phyloP scores from a whole-genome alignment of 805 yeast genomes.

The Clavispora carvajalis region DNA sequence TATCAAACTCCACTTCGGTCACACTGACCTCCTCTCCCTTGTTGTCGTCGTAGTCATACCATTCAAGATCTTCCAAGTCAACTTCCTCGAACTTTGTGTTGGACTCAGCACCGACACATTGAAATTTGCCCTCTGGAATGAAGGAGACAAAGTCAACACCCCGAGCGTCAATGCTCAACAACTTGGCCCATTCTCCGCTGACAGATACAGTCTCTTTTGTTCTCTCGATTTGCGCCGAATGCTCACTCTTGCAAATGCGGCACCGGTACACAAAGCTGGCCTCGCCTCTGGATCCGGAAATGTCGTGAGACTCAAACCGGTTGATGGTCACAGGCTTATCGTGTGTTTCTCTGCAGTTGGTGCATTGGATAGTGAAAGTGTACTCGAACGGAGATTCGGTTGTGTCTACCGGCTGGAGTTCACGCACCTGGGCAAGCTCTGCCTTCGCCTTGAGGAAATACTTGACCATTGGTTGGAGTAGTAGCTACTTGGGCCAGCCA shows the following conservation, averaged over 20 bases:
- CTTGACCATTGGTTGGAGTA: slow-evolving; percentile 27
- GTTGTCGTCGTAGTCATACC: slow-evolving; percentile 93
- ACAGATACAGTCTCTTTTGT: slow-evolving; percentile 37
- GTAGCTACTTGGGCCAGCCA: not conserved
- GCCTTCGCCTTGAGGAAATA: slow-evolving; percentile 37
- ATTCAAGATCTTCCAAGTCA: slow-evolving; percentile 75
- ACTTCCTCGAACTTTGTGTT: slow-evolving; percentile 54
- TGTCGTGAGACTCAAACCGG: slow-evolving; percentile 57
- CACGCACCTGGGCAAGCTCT: slow-evolving; percentile 50
- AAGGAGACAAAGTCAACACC: slow-evolving; percentile 74
- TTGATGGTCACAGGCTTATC: slow-evolving; percentile 66
- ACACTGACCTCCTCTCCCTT: slow-evolving; percentile 76
- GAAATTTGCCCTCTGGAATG: slow-evolving; percentile 59
- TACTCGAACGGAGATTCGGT: slow-evolving; percentile 64
- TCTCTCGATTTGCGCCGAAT: slow-evolving; percentile 29
- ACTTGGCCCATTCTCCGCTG: slow-evolving; percentile 35
- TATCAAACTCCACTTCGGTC: slow-evolving; percentile 65
- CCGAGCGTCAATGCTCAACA: slow-evolving; percentile 76
- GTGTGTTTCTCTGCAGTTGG: slow-evolving; percentile 73
- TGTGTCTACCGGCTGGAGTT: slow-evolving; percentile 56
- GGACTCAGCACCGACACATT: slow-evolving; percentile 49
- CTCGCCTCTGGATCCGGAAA: slow-evolving; percentile 71
- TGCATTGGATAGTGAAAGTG: slow-evolving; percentile 69
- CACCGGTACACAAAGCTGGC: slow-evolving; percentile 81
- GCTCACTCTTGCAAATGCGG: slow-evolving; percentile 50